Base-by-base conservation (phyloP, 2,329 filamentous ascomycete genomes). In the Xylariaceae sp. region DNA sequence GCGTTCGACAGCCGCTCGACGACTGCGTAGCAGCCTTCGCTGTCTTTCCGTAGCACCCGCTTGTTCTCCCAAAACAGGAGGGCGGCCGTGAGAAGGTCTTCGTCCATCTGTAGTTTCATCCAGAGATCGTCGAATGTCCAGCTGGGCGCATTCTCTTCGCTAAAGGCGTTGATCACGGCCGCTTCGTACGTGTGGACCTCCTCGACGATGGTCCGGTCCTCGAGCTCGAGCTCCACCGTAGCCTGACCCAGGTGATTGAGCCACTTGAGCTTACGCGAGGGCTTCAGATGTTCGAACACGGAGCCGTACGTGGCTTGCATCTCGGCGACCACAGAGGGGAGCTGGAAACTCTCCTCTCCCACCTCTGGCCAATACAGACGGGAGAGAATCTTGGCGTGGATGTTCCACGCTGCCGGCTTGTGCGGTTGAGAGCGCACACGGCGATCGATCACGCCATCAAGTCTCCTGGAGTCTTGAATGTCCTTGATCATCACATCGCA, bases 401-500 rank as follows among this genome's bases (percentile, higher is more conserved):
- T 59, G 24, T 63, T 59, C 40, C 59, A 58, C 18, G 57, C 36
- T 36, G 54, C 39, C 14, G 50, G 41, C 35, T 52, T 52, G 6
- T 53, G 45, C 31, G 48, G 50, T 14, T 51, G 50, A 34, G 48
- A 52, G 30, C 53, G 41, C 31, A 51, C 46, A 36, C 53, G 68
- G 40, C 70, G 73, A 29, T 78, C 70, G 32, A 95, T 78, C 9
- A 74, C 68, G 6, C 70, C 66, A 56, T 96, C 85, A 43, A 94
- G 77, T 29, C 78, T 74, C 44, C 74, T 73, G 2, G 88, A 94
- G 55, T 96, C 89, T 49, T 85, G 76, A 24, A 97, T 85, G 59
- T 98, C 92, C 48, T 84, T 86, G 41, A 98, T 76, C 92, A 98
- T 98, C 54, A 98, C 92, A 58, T 98, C 90, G 61, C 89, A 96